Evolutionary conservation across 495 filamentous ascomycete species (phyloP).

Genomic region (Penicillium riverlandense): DNA sequence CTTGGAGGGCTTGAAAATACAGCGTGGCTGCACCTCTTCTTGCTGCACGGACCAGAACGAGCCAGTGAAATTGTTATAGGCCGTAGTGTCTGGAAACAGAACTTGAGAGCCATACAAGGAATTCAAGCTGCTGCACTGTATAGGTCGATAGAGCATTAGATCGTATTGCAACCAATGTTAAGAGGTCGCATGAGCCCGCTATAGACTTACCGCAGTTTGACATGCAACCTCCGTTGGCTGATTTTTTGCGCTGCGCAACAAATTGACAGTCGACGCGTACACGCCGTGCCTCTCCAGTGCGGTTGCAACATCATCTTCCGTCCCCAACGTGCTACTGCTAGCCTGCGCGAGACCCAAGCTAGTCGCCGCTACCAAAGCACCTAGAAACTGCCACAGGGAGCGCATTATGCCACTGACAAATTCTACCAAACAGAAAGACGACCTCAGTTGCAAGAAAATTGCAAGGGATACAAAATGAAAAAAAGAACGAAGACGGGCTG

Average conservation of each 20-base stretch:
- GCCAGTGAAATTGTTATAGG: conserved; percentile 13
- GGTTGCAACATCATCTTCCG: too few relatives aligned
- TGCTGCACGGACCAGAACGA: conserved; percentile 45
- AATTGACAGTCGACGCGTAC: neutral
- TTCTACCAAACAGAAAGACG: too few relatives aligned
- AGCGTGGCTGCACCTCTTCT: conserved; percentile 20
- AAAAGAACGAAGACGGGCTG: too few relatives aligned
- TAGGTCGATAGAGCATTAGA: neutral
- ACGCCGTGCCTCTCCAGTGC: neutral
- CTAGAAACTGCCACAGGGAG: too few relatives aligned
- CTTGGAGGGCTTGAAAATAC: conserved; percentile 15
- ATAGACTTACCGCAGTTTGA: conserved; percentile 4
- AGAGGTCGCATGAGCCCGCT: neutral
- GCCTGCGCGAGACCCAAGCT: too few relatives aligned
- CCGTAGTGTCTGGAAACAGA: conserved; percentile 2
- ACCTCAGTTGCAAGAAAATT: too few relatives aligned
- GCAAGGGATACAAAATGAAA: too few relatives aligned
- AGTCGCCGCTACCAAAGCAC: too few relatives aligned
- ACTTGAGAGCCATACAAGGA: conserved; percentile 10
- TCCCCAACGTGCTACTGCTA: too few relatives aligned
- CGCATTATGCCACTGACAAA: too few relatives aligned
- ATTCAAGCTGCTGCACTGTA: conserved; percentile 9
- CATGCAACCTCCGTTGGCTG: conserved; percentile 4
- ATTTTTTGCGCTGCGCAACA: too few relatives aligned
- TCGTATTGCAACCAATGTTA: neutral